A percentile compares a stretch with the other conserved stretches of the same genome.
phyloP scores from a whole-genome alignment of 1,284 basidiomycete species.

The Paramarasmius palmivorus region DNA sequence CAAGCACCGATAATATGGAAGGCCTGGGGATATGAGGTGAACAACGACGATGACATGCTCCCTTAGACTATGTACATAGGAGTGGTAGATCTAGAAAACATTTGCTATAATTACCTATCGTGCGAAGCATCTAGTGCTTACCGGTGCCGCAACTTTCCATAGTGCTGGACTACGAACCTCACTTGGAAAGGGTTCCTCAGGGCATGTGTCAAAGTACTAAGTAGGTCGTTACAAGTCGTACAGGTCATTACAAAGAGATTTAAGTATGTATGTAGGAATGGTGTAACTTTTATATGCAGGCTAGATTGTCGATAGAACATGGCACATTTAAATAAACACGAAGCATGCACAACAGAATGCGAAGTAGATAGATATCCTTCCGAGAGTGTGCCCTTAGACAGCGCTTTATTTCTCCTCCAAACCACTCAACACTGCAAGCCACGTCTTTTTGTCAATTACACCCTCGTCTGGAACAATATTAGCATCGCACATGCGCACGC shows the following conservation, averaged over 20 bases:
- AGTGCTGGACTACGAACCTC: no score
- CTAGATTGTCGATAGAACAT: background rate
- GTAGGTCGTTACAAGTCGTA: background rate
- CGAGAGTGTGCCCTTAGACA: background rate
- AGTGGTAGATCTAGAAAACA: no score
- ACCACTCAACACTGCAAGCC: conserved; percentile 80
- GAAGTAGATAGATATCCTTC: background rate
- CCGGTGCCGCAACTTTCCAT: no score
- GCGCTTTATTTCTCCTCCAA: conserved; percentile 55
- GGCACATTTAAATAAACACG: no score
- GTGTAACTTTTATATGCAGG: background rate
- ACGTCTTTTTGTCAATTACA: conserved; percentile 90
- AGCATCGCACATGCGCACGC: conserved; percentile 8
- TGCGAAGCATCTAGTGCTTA: no score
- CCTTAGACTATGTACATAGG: background rate
- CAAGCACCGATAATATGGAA: conserved; percentile 44
- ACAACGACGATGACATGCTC: conserved; percentile 27
- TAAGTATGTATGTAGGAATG: background rate
- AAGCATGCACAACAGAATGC: no score
- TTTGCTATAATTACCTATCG: no score
- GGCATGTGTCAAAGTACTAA: no score
- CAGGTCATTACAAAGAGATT: background rate
- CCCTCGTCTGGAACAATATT: conserved; percentile 65
- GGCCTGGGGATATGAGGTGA: conserved; percentile 26
- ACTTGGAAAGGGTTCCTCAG: no score